phyloP scores from a whole-genome alignment of 2,329 filamentous ascomycete genomes.

The Alternaria postmessia region DNA sequence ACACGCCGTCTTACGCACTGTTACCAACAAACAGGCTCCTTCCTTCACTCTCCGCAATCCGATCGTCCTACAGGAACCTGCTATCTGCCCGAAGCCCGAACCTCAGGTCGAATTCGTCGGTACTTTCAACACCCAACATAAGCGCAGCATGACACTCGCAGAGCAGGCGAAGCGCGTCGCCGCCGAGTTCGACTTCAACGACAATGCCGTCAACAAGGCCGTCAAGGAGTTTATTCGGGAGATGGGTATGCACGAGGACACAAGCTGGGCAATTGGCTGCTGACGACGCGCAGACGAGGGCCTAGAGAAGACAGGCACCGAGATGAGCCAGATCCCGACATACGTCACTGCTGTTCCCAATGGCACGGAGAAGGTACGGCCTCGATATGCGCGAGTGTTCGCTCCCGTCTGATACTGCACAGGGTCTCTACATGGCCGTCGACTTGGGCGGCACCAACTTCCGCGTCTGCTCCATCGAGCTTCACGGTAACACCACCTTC shows the following conservation, averaged over 20 bases:
- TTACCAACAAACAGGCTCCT: conserved; percentile 34
- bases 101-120: conserved; percentile 39
- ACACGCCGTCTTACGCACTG: conserved; percentile 39
- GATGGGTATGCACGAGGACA: conserved; percentile 66
- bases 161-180: conserved; percentile 82
- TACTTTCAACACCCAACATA: conserved; percentile 47
- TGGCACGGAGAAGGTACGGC: conserved; percentile 91
- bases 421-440: conserved; percentile 95
- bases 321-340: conserved; percentile 93
- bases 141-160: conserved; percentile 61
- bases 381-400: conserved; percentile 62
- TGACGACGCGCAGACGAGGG: conserved; percentile 72
- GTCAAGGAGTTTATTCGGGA: conserved; percentile 87
- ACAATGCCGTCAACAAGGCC: conserved; percentile 78
- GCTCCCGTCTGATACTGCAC: conserved; percentile 6
- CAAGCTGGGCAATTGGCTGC: conserved; percentile 9
- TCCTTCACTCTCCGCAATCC: conserved; percentile 36
- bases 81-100: conserved; percentile 40
- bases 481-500: conserved; percentile 95
- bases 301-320: conserved; percentile 76
- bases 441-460: conserved; percentile 99
- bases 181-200: conserved; percentile 83
- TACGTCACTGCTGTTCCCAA: conserved; percentile 97
- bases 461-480: conserved; percentile 91
- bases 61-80: conserved; percentile 35